Evolutionary conservation across 352 stramenopile genomes (phyloP).

Genomic region (Globisporangium mamillatum): DNA sequence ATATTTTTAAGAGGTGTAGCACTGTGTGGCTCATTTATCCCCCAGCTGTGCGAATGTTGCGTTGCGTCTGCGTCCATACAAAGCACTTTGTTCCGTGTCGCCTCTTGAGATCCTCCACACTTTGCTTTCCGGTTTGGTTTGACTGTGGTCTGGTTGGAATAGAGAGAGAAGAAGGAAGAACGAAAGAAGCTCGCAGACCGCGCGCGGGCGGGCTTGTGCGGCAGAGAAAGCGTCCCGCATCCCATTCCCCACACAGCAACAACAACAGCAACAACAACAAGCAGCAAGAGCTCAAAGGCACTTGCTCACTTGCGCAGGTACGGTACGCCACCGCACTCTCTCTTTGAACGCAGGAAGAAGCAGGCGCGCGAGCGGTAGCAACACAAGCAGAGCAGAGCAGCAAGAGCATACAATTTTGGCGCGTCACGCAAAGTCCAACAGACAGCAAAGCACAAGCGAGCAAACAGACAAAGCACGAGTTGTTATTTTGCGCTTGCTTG

Average conservation of each 20-base stretch:
- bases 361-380: not conserved
- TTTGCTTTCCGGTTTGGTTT: not conserved
- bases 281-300: not conserved
- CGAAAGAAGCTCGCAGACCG: not conserved
- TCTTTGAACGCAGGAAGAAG: conserved; percentile 1
- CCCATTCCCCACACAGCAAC: not conserved
- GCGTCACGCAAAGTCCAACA: not conserved
- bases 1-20: not conserved
- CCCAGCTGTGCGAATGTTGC: not conserved
- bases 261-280: not conserved
- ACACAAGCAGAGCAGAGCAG: not conserved
- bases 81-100: not conserved
- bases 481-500: not conserved
- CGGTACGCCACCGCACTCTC: not conserved
- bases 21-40: not conserved
- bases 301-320: not conserved
- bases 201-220: not conserved
- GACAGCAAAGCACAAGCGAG: not conserved
- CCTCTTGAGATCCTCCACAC: not conserved
- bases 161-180: not conserved
- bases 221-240: not conserved
- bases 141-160: not conserved
- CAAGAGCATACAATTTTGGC: not conserved
- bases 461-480: not conserved
- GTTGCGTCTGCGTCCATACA: not conserved